Evolutionary conservation across 1,139 yeast species (phyloP).

Genomic region (Arxiozyma slooffiae): DNA sequence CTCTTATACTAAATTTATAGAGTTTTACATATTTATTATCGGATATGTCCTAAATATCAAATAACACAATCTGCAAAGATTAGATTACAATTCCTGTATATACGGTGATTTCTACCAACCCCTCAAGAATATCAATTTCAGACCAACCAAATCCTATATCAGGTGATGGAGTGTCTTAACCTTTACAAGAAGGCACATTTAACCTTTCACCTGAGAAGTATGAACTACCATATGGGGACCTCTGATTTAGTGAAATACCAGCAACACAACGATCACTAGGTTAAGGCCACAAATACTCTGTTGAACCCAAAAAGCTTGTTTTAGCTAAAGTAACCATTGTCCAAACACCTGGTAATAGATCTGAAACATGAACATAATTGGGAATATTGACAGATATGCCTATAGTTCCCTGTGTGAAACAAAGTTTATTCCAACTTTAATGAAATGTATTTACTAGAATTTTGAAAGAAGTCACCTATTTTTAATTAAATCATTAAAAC

Average conservation of each 20-base stretch:
- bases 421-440: constrained; percentile 74
- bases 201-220: constrained; percentile 71
- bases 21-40: constrained; percentile 64
- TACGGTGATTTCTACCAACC: constrained; percentile 43
- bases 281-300: constrained; percentile 88
- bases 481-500: constrained; percentile 6
- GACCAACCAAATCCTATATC: constrained; percentile 86
- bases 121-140: constrained; percentile 80
- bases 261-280: constrained; percentile 76
- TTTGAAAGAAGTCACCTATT: constrained; percentile 8
- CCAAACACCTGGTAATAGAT: constrained; percentile 91
- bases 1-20: constrained; percentile 49
- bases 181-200: constrained; percentile 59
- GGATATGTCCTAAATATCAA: constrained; percentile 78
- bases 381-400: constrained; percentile 67
- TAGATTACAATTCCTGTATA: constrained; percentile 67
- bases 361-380: constrained; percentile 56
- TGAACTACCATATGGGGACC: constrained; percentile 70
- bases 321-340: constrained; percentile 77
- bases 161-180: constrained; percentile 68
- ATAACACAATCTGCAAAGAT: constrained; percentile 75
- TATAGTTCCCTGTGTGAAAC: constrained; percentile 66
- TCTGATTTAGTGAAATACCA: constrained; percentile 84
- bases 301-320: constrained; percentile 68
- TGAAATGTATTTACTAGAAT: constrained; percentile 14